Base-by-base conservation (phyloP, 345 rosid genomes). In the Rhodamnia argentea region DNA sequence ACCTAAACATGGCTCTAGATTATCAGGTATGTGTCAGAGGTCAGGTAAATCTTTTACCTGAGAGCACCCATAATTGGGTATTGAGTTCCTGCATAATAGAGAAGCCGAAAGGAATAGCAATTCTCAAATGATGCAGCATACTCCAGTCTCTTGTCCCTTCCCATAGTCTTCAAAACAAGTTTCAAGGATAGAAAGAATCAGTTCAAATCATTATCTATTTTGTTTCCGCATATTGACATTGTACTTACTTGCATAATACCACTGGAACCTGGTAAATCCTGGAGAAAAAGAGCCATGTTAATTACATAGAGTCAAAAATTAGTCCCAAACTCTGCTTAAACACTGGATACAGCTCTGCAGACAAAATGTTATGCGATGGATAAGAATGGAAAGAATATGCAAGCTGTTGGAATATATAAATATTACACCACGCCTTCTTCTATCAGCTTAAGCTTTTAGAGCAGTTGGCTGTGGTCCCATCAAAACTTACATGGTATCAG, bases 11-110 rank as follows among this genome's bases (percentile, higher is more conserved):
- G 14, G 47, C 81, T 37, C 15, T 16, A 53, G 13, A 10, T 55
- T 29, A 52, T 57, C 26, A 70, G 81, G 47, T 37, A 70, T 70
- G 42, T 16, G 42, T 62, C 76, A 23, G 23, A 85, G 42, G 22
- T n/a, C 10, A 32, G 26, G 64, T 32, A 29, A 85, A 57, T 58
- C 52, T 51, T 51, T 81, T 85, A 95, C 99, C 99, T 95, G 64
- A 96, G 94, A 91, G 98, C 98, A 37, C 98, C 98, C 97, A 97
- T 95, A 53, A 97, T 97, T 14, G 99, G 99, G 92, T 95, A 97
- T 83, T 95, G 98, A 85, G 98, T 95, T 88, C 99, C 98, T 14
- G 94, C 95, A 24, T 95, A 97, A 86, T 95, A 95, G 55, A 97
- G 99, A 88, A 97, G 98, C 88, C 98, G 93, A 83, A 97, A 97